phyloP scores from a whole-genome alignment of 345 rosid species.

The Sonneratia alba region DNA sequence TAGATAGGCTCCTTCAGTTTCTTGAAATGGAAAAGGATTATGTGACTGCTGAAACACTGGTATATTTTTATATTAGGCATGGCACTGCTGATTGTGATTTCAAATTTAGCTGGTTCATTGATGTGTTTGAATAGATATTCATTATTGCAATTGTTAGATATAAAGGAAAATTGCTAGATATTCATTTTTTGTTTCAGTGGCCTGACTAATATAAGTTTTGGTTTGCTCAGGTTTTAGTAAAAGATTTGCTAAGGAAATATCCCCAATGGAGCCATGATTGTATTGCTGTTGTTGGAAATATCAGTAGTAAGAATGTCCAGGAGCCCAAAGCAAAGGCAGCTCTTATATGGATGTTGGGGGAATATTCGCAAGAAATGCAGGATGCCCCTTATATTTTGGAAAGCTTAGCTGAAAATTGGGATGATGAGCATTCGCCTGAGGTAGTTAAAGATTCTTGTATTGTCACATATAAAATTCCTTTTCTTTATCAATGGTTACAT shows the following conservation, averaged over 20 bases:
- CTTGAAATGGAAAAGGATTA: slow-evolving; percentile 99
- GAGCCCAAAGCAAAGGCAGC: slow-evolving; percentile 98
- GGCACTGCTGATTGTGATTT: neutral
- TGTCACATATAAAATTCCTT: neutral
- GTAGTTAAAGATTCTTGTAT: slow-evolving; percentile 22
- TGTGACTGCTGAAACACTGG: slow-evolving; percentile 97
- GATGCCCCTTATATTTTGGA: slow-evolving; percentile 93
- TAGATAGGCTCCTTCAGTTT: slow-evolving; percentile 98
- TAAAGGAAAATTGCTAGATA: neutral
- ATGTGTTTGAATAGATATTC: neutral
- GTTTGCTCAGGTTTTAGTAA: slow-evolving; percentile 72
- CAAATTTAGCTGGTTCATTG: neutral
- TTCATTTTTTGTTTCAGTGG: neutral
- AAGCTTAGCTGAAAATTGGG: slow-evolving; percentile 85
- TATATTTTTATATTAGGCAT: slow-evolving; percentile 14
- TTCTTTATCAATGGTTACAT: neutral
- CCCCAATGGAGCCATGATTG: slow-evolving; percentile 99
- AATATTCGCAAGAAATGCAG: slow-evolving; percentile 93
- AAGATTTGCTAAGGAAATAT: slow-evolving; percentile 91
- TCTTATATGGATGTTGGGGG: slow-evolving; percentile 99
- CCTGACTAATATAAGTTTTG: neutral
- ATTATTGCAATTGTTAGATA: neutral
- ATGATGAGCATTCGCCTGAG: slow-evolving; percentile 92
- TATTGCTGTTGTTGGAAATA: slow-evolving; percentile 98
- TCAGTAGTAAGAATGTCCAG: slow-evolving; percentile 52